phyloP scores from a whole-genome alignment of 176 grass and related monocot species.

The Phoenix roebelenii region DNA sequence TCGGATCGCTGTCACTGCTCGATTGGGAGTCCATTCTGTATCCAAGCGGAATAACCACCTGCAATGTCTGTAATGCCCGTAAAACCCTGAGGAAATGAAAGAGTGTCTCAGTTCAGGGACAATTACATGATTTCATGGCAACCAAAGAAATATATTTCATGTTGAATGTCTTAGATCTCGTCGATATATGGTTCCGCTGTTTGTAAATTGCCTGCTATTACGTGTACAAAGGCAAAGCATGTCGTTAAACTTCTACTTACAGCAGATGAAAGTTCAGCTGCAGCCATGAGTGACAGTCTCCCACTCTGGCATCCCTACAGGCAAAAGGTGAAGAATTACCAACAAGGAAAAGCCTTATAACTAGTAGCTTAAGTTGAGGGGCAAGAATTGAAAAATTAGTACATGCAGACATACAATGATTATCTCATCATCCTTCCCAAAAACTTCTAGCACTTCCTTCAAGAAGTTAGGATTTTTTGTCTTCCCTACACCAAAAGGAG shows the following conservation, averaged over 20 bases:
- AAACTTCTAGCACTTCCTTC: conserved; percentile 37
- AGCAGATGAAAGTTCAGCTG: conserved; percentile 49
- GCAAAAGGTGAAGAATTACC: background rate
- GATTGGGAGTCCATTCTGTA: conserved; percentile 42
- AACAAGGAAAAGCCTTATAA: background rate
- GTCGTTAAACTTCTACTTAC: conserved; percentile 32
- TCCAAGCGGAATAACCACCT: conserved; percentile 66
- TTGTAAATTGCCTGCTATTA: too few species aligned
- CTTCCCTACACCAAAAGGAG: conserved; percentile 31
- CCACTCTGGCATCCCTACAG: conserved; percentile 75
- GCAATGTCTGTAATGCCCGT: conserved; percentile 48
- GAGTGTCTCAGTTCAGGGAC: background rate
- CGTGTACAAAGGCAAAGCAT: background rate
- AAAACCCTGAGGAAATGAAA: conserved; percentile 38
- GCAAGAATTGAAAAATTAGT: too few species aligned
- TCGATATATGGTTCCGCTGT: too few species aligned
- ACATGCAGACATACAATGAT: conserved; percentile 31
- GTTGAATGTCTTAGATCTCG: too few species aligned
- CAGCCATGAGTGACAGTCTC: conserved; percentile 70
- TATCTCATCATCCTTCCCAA: conserved; percentile 52
- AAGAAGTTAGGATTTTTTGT: conserved; percentile 52
- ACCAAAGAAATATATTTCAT: too few species aligned
- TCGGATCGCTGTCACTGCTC: conserved; percentile 9
- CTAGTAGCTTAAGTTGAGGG: too few species aligned
- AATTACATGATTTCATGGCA: background rate